These are phyloP conservation scores for Triadica sebifera DNA, from an alignment of 345 rosid species.

Conservation along the genomic window DNA sequence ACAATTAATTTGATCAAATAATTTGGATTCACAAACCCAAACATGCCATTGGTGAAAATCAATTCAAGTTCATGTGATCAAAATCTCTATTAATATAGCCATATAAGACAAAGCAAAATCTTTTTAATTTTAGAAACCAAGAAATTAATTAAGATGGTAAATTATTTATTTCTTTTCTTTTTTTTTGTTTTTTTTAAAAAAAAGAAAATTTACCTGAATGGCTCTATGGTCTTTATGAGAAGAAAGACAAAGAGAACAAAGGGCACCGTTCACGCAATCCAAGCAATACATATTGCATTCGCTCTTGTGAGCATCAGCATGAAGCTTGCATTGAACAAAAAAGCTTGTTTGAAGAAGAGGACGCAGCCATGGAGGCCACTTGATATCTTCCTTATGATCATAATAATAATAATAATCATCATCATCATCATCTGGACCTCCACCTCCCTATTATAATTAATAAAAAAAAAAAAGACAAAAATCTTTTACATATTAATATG, in stretches of 20 bases:
- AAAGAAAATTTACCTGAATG: slow-evolving; percentile 58
- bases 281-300: slow-evolving; percentile 98
- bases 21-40: too few relatives aligned
- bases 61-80: slow-evolving; percentile 19
- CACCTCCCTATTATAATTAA: slow-evolving; percentile 56
- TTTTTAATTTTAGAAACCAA: too few relatives aligned
- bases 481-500: background rate
- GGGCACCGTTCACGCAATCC: slow-evolving; percentile 79
- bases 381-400: slow-evolving; percentile 14
- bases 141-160: too few relatives aligned
- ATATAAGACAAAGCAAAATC: background rate
- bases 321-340: slow-evolving; percentile 86
- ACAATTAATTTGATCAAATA: too few relatives aligned
- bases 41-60: slow-evolving; percentile 23
- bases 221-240: slow-evolving; percentile 72
- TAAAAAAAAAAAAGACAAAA: background rate
- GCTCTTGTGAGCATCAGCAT: slow-evolving; percentile 84
- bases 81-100: background rate
- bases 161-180: too few relatives aligned
- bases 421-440: slow-evolving; percentile 45
- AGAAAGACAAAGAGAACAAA: slow-evolving; percentile 74
- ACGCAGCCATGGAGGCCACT: slow-evolving; percentile 80
- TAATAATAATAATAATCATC: background rate
- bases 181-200: too few relatives aligned
- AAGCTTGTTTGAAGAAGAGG: slow-evolving; percentile 69